Evolutionary conservation across 148 eudicot genomes (phyloP).

Genomic region (Chenopodium formosanum): DNA sequence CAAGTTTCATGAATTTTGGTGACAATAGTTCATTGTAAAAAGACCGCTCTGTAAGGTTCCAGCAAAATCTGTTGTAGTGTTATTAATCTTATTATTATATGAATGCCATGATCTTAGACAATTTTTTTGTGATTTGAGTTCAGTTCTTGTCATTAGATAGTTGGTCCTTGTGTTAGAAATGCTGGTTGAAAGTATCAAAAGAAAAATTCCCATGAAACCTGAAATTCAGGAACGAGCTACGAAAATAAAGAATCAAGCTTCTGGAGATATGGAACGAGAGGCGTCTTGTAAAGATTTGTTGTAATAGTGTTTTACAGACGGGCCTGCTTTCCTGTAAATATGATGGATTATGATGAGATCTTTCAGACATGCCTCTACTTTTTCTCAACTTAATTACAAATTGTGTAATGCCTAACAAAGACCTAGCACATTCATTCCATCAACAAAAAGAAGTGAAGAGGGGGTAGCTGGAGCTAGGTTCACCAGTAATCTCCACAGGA

Average conservation of each 20-base stretch:
- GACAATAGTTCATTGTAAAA: neutral
- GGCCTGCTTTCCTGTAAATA: neutral
- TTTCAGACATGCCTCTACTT: neutral
- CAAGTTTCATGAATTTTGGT: neutral
- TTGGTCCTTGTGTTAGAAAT: neutral
- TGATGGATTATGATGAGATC: neutral
- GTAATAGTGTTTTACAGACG: too few relatives aligned
- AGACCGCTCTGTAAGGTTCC: neutral
- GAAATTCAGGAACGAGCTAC: neutral
- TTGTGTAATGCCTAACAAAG: too few relatives aligned
- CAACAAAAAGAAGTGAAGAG: too few relatives aligned
- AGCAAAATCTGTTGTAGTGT: neutral
- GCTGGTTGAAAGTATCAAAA: neutral
- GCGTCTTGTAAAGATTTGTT: too few relatives aligned
- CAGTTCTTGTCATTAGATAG: neutral
- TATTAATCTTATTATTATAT: neutral
- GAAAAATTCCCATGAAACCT: neutral
- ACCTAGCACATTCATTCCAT: too few relatives aligned
- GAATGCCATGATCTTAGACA: neutral
- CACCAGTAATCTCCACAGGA: conserved; percentile 51
- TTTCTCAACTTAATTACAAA: too few relatives aligned
- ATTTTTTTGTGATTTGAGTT: neutral
- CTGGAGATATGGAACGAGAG: neutral
- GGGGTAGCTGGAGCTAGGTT: neutral
- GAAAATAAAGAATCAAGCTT: neutral